phyloP scores from a whole-genome alignment of 805 yeast species.

The Monosporozyma servazzii region DNA sequence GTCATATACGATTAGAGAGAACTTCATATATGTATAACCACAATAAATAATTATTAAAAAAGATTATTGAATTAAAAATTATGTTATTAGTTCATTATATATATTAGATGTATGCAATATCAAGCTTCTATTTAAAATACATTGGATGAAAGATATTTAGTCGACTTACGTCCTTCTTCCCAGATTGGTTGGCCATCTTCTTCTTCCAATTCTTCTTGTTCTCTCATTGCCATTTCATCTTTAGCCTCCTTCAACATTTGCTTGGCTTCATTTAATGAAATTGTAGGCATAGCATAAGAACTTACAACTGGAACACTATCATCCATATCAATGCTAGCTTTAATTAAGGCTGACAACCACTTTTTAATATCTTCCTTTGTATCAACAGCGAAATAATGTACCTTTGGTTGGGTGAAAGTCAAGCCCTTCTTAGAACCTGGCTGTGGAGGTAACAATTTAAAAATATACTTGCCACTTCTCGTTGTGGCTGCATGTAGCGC shows the following conservation, averaged over 20 bases:
- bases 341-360: constrained; percentile 91
- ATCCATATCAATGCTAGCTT: constrained; percentile 92
- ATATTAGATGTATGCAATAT: no score
- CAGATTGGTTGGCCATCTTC: constrained; percentile 26
- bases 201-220: constrained; percentile 31
- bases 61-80: background rate
- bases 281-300: constrained; percentile 92
- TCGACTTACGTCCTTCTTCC: constrained; percentile 20
- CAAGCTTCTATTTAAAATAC: background rate
- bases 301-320: constrained; percentile 85
- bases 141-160: constrained; percentile 6
- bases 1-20: background rate
- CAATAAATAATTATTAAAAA: background rate
- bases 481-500: constrained; percentile 87
- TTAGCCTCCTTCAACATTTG: constrained; percentile 74
- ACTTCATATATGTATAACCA: background rate
- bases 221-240: constrained; percentile 53
- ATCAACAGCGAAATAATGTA: constrained; percentile 93
- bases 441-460: constrained; percentile 90
- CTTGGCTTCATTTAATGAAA: constrained; percentile 78
- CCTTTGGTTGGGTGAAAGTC: constrained; percentile 91
- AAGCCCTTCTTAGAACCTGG: constrained; percentile 94
- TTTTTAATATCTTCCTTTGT: constrained; percentile 80
- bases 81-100: background rate
- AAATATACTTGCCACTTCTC: constrained; percentile 84